Conservation (phyloP, 2,329 filamentous ascomycete genomes). For the Colletotrichum navitas region DNA sequence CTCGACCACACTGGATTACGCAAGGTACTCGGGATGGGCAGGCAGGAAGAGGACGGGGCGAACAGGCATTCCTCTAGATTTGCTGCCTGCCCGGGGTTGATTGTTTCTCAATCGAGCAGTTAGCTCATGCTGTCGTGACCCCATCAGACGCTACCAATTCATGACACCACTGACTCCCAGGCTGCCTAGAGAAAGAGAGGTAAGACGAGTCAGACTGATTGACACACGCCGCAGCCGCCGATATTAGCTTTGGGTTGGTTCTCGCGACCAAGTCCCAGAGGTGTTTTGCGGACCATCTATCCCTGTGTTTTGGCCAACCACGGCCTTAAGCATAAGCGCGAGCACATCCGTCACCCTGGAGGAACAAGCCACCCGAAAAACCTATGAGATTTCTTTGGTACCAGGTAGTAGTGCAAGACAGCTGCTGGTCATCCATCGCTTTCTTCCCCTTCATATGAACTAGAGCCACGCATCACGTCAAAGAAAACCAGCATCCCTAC, state of each 20-base stretch:
- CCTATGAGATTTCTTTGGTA: background rate
- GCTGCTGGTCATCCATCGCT: background rate
- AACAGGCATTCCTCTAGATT: background rate
- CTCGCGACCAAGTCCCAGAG: background rate
- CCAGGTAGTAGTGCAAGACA: background rate
- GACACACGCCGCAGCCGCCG: background rate
- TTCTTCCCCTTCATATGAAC: background rate
- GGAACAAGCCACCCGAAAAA: background rate
- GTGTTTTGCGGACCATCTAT: background rate
- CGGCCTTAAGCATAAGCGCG: background rate
- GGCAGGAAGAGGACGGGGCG: background rate
- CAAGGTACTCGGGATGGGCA: background rate
- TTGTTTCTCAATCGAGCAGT: background rate
- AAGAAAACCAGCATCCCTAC: background rate
- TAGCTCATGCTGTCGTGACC: background rate
- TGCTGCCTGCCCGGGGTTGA: background rate
- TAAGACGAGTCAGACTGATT: background rate
- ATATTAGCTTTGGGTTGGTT: background rate
- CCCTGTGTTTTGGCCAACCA: background rate
- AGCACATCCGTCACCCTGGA: background rate
- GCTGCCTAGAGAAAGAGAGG: background rate
- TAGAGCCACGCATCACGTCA: conserved; percentile 2
- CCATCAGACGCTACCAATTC: background rate
- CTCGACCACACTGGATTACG: background rate
- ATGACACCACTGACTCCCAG: background rate